Base-by-base conservation (phyloP, 768 basidiomycete genomes). In the Lanmaoa rubissima region DNA sequence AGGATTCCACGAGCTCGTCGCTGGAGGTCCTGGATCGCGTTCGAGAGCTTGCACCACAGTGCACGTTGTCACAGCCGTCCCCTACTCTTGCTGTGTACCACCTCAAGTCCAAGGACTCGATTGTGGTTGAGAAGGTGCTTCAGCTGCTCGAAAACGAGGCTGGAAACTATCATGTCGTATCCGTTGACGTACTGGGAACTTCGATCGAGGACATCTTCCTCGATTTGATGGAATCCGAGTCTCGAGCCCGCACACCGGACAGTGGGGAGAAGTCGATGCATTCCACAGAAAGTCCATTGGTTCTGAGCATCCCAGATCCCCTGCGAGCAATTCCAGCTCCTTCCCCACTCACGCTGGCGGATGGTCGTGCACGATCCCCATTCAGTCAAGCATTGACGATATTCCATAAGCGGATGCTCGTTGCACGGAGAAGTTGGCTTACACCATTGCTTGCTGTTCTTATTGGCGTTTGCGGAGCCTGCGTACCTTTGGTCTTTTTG, bases 181-280 rank as follows among this genome's bases (percentile, higher is more conserved):
- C 82, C 0, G 88, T 86, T 63, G 86, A 90, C 53, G 77, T 90
- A 24, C 71, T 87, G 21, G 85, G 87, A 11, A 86, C 89, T 1
- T 83, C 88, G 9, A 86, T 93, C 40, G 90, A 93, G 68, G 88
- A 91, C 54, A 87, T 93, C 44, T 92, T 93, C 74, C 77, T 93
- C 19, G 78, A 80, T 40, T 71, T 93, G 17, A 90, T 91, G 87
- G 70, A 70, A 46, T 74, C 78, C 4, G 65, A 69, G 51, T 44
- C 17, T 31, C 54, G n/a, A 36, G 28, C 14, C 1, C 53, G 41
- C 24, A 63, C 46, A 2, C 44, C 35, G 16, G 73, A 79, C 28
- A 71, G 76, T 14, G 59, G 57, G 3, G 58, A 66, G 14, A 61
- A 65, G 42, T 65, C 61, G 17, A 57, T 62, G 35, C 46, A 54